Base-by-base conservation (phyloP, 306 rosid species). In the Cicer pinnatifidum region DNA sequence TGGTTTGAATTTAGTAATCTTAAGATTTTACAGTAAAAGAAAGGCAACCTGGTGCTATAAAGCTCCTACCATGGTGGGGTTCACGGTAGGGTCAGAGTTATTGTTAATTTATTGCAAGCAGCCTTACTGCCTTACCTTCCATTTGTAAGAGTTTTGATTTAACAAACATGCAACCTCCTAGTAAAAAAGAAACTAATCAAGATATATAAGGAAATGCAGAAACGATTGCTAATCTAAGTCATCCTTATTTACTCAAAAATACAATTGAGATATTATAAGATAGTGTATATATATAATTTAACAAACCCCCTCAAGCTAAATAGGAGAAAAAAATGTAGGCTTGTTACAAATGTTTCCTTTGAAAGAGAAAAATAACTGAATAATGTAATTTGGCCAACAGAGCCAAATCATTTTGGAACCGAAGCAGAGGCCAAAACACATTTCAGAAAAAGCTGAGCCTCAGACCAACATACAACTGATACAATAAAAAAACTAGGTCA, bases 151-250 rank as follows among this genome's bases (percentile, higher is more conserved):
- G 19, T 35, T 35, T n/a, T 12, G 11, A n/a, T 11, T 57, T 37
- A 44, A 60, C 7, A 6, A 60, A 60, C 17, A 3, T 5, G 45
- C 45, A n/a, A 7, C 45, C 37, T 19, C n/a, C 46, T 61, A 61
- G 11, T 8, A 61, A 33, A 16, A 59, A 9, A 40, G 20, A 61
- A 61, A 61, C 44, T 0, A 12, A 59, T 37, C 12, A 61, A 8
- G 46, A 61, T 38, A 15, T 38, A 61, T 38, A 39, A 61, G 43
- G 43, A 37, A 61, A 13, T 13, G 13, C 38, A 47, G 67, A 38
- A 61, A 61, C 46, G n/a, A 8, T 62, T 38, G 68, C n/a, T 38
- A 62, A 62, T 62, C 47, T 62, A 62, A 62, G 23, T 13, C 28
- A 62, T 38, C 46, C 47, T 13, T 5, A 62, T 38, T 38, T 62